Conservation (phyloP, 139 green algal genomes). For the Tetraselmis chui region DNA sequence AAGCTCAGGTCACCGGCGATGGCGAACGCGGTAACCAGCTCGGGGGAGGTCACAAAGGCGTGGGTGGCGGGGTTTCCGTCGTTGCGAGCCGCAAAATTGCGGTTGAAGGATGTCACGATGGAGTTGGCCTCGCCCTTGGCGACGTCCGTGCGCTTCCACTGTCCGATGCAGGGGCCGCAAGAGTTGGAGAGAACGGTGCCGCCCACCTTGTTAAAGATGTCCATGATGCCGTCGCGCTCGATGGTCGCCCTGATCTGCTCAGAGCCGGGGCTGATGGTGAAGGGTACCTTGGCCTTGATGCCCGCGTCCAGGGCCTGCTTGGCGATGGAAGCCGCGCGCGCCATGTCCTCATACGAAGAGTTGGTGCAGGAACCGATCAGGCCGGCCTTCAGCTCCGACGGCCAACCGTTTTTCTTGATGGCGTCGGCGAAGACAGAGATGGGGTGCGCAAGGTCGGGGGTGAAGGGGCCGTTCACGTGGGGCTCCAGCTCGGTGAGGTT, state of each 20-base stretch:
- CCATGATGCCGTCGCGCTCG: constrained; percentile 79
- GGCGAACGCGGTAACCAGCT: constrained; percentile 82
- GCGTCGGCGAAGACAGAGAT: constrained; percentile 70
- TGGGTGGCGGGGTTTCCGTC: constrained; percentile 91
- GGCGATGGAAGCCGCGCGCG: constrained; percentile 67
- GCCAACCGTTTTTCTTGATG: constrained; percentile 69
- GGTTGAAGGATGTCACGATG: constrained; percentile 93
- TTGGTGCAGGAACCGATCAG: constrained; percentile 94
- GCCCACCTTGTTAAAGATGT: constrained; percentile 81
- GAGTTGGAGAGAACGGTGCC: constrained; percentile 92
- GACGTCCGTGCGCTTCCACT: constrained; percentile 93
- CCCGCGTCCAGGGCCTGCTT: constrained; percentile 72
- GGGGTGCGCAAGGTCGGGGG: constrained; percentile 79
- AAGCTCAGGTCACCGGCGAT: constrained; percentile 88
- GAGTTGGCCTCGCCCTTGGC: constrained; percentile 82
- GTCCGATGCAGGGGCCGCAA: constrained; percentile 91
- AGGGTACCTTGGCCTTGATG: constrained; percentile 71
- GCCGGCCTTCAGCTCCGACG: constrained; percentile 61
- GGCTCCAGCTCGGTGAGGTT: constrained; percentile 87
- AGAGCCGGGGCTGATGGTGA: constrained; percentile 42
- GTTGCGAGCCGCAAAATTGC: constrained; percentile 91
- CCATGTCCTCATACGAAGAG: constrained; percentile 91
- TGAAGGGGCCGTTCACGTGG: constrained; percentile 93
- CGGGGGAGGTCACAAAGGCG: constrained; percentile 83
- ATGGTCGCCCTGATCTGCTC: constrained; percentile 95